phyloP scores from a whole-genome alignment of 768 basidiomycete species.

The Podaxis rugospora region DNA sequence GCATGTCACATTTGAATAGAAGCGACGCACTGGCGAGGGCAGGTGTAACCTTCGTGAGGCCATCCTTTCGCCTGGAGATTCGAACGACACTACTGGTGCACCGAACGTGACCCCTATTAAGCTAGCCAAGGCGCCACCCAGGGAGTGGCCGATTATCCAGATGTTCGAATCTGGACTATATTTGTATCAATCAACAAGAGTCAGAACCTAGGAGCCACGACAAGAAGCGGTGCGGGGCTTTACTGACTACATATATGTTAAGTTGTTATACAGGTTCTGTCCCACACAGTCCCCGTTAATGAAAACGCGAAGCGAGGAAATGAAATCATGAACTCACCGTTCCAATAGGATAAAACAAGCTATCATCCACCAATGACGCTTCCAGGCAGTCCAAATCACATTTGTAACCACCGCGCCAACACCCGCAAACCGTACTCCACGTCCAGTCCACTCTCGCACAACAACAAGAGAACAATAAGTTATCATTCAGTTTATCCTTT shows the following conservation, averaged over 20 bases:
- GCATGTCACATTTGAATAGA: not conserved
- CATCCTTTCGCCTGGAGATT: slow-evolving; percentile 83
- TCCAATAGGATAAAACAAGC: slow-evolving; percentile 86
- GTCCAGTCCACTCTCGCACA: slow-evolving; percentile 91
- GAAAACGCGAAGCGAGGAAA: not conserved
- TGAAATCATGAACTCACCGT: slow-evolving; percentile 49
- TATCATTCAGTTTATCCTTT: slow-evolving; percentile 95
- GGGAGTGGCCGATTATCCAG: slow-evolving; percentile 80
- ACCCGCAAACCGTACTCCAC: slow-evolving; percentile 93
- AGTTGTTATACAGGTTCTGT: slow-evolving; percentile 91
- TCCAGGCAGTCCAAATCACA: slow-evolving; percentile 82
- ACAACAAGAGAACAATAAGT: slow-evolving; percentile 90
- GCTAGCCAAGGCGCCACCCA: slow-evolving; percentile 72
- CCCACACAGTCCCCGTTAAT: slow-evolving; percentile 5
- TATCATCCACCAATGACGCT: slow-evolving; percentile 68
- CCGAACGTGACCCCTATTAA: slow-evolving; percentile 89
- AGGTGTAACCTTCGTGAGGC: slow-evolving; percentile 80
- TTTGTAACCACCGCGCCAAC: slow-evolving; percentile 74
- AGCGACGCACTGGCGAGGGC: slow-evolving; percentile 65
- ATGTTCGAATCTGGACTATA: slow-evolving; percentile 74
- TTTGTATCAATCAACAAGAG: not conserved
- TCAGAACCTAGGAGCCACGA: not conserved
- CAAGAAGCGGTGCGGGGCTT: not conserved
- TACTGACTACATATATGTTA: slow-evolving; percentile 78
- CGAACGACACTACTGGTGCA: slow-evolving; percentile 80